These are phyloP conservation scores for Cyathus striatus DNA, from an alignment of 768 basidiomycete species.

Conservation along the genomic window DNA sequence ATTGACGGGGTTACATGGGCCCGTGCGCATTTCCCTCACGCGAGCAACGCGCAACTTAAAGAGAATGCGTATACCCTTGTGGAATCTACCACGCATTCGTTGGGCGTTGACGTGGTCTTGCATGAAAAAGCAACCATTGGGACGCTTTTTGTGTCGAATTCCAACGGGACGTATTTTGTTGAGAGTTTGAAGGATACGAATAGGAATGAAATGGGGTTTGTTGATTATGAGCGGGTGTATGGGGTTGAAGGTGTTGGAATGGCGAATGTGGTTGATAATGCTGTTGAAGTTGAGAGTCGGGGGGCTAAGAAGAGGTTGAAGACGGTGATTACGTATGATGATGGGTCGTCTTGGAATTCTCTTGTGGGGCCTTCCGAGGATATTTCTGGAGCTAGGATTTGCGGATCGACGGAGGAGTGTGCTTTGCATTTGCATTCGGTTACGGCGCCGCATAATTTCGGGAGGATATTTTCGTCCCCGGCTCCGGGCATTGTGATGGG, in stretches of 20 bases:
- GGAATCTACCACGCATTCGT: constrained; percentile 88
- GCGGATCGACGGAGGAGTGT: constrained; percentile 61
- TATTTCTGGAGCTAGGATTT: constrained; percentile 59
- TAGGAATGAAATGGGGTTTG: constrained; percentile 80
- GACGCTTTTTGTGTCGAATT: constrained; percentile 93
- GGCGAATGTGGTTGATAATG: constrained; percentile 82
- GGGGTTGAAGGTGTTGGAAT: constrained; percentile 89
- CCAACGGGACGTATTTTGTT: constrained; percentile 93
- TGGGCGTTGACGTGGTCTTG: constrained; percentile 90
- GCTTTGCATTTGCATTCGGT: constrained; percentile 92
- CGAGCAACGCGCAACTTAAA: constrained; percentile 66
- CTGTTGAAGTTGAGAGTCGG: constrained; percentile 75
- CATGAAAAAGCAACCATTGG: constrained; percentile 65
- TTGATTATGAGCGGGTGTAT: constrained; percentile 88
- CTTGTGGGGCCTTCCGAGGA: constrained; percentile 57
- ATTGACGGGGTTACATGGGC: constrained; percentile 84
- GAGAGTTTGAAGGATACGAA: constrained; percentile 91
- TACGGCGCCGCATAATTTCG: constrained; percentile 88
- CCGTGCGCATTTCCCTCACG: constrained; percentile 89
- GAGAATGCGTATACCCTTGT: constrained; percentile 97
- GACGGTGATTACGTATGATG: constrained; percentile 86
- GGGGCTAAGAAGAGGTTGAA: constrained; percentile 67
- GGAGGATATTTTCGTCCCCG: constrained; percentile 89
- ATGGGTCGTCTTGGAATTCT: constrained; percentile 77
- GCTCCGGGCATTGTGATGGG: constrained; percentile 96